A percentile compares a stretch with the other conserved stretches of the same genome.
phyloP scores from a whole-genome alignment of 1,284 basidiomycete species.

The Hemileia vastatrix region DNA sequence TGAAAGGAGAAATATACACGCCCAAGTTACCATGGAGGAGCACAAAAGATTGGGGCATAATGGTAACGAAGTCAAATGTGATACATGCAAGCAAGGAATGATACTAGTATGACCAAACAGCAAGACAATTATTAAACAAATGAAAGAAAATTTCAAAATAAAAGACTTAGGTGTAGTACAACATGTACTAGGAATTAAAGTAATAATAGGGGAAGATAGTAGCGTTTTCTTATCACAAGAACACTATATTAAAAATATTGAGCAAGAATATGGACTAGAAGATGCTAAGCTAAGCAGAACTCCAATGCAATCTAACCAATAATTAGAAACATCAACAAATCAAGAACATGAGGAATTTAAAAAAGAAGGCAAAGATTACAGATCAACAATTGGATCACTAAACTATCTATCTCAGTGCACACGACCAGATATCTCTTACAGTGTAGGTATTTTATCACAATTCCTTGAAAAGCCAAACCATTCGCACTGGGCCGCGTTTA shows the following conservation, averaged over 20 bases:
- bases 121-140: neutral
- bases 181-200: conserved; percentile 15
- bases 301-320: conserved; percentile 16
- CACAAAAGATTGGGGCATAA: too few species aligned
- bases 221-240: neutral
- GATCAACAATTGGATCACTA: conserved; percentile 13
- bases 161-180: conserved; percentile 10
- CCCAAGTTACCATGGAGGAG: too few species aligned
- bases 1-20: too few species aligned
- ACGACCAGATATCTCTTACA: conserved; percentile 16
- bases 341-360: conserved; percentile 9
- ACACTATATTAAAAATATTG: conserved; percentile 3
- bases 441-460: conserved; percentile 13
- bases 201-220: neutral
- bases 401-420: conserved; percentile 18
- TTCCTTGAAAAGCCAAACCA: conserved; percentile 8
- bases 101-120: conserved; percentile 4
- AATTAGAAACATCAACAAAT: conserved; percentile 6
- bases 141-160: conserved; percentile 15
- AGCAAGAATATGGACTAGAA: conserved; percentile 5
- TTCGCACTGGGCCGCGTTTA: conserved; percentile 11
- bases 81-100: too few species aligned
- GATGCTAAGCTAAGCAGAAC: conserved; percentile 6
- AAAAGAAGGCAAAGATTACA: neutral
- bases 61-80: too few species aligned